Conservation (phyloP, 768 basidiomycete genomes). For the Suillus luteus region DNA sequence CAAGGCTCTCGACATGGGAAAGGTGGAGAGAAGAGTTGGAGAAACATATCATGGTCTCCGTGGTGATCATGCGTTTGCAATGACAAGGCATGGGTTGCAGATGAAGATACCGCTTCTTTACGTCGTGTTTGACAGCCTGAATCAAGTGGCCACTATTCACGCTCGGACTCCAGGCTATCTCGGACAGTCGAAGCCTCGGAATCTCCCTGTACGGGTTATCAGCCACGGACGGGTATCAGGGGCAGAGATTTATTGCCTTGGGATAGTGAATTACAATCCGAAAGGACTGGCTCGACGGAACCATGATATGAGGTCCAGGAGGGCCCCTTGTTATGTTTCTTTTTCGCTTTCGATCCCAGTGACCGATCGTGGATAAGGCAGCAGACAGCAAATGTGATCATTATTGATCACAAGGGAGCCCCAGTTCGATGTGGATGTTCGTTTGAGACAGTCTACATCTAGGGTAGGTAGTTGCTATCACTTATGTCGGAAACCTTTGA, state of each 20-base stretch:
- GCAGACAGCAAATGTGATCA: background rate
- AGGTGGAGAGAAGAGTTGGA: background rate
- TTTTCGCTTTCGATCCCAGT: background rate
- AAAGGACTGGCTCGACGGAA: background rate
- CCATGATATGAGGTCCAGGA: background rate
- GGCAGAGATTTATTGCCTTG: background rate
- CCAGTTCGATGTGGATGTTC: slow-evolving; percentile 4
- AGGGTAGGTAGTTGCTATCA: background rate
- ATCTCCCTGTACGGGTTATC: background rate
- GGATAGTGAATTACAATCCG: background rate
- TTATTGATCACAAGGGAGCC: slow-evolving; percentile 1
- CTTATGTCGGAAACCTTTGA: background rate
- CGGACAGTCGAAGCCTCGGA: background rate
- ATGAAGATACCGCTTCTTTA: background rate
- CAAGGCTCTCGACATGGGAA: background rate
- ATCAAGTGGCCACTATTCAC: background rate
- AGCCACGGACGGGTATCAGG: background rate
- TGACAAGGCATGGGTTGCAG: background rate
- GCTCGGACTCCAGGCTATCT: background rate
- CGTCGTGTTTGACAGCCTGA: background rate
- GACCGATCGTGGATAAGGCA: background rate
- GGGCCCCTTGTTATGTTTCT: background rate
- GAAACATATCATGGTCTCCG: background rate
- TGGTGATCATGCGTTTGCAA: background rate
- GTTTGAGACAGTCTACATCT: background rate